Evolutionary conservation across 2,329 filamentous ascomycete genomes (phyloP).

Genomic region (Aspergillus sojae): DNA sequence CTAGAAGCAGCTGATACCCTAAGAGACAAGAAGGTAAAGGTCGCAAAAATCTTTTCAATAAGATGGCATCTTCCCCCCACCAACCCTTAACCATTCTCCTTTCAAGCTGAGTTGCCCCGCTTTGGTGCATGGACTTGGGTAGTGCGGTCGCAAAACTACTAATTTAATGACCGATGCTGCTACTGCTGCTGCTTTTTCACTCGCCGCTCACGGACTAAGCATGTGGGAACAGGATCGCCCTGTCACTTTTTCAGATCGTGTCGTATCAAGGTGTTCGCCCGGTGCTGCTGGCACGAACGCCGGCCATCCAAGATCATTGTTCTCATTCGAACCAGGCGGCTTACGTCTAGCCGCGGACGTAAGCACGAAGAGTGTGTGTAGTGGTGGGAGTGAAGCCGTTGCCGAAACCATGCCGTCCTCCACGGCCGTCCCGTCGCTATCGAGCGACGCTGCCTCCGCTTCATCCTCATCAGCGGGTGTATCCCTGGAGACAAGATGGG

Average conservation of each 20-base stretch:
- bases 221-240: slow-evolving; percentile 25
- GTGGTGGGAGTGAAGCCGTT: neutral
- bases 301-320: neutral
- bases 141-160: slow-evolving; percentile 10
- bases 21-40: neutral
- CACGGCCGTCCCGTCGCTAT: slow-evolving; percentile 34
- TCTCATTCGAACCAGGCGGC: neutral
- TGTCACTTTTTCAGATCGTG: slow-evolving; percentile 19
- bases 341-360: neutral
- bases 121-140: slow-evolving; percentile 6
- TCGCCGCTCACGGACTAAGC: slow-evolving; percentile 23
- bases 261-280: slow-evolving; percentile 11
- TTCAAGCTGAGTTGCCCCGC: neutral
- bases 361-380: neutral
- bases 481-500: slow-evolving; percentile 34
- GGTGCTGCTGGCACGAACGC: slow-evolving; percentile 3
- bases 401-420: slow-evolving; percentile 21
- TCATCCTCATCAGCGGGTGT: slow-evolving; percentile 32
- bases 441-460: slow-evolving; percentile 29
- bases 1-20: neutral
- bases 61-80: neutral
- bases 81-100: neutral
- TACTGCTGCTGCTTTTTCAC: slow-evolving; percentile 9
- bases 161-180: slow-evolving; percentile 10
- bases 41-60: neutral